A percentile compares a stretch with the other conserved stretches of the same genome.
Conservation (phyloP, 805 yeast genomes). For the Soucietia sequanensis region DNA sequence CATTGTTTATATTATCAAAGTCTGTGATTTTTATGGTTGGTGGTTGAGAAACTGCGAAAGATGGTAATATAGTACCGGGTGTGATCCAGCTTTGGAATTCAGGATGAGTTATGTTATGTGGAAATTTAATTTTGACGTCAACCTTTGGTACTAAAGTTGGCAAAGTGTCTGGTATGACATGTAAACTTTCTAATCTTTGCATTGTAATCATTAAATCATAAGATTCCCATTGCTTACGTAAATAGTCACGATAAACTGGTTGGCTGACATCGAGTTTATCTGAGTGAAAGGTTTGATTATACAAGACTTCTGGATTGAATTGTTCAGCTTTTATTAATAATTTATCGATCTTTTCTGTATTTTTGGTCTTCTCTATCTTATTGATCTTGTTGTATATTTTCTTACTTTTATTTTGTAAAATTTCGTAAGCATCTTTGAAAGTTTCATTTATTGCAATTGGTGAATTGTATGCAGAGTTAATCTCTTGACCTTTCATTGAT, state of each 20-base stretch:
- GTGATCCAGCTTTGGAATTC: slow-evolving; percentile 66
- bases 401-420: slow-evolving; percentile 51
- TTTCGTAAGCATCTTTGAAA: slow-evolving; percentile 64
- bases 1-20: slow-evolving; percentile 47
- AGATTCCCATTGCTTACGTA: slow-evolving; percentile 69
- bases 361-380: slow-evolving; percentile 21
- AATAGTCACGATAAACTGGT: slow-evolving; percentile 76
- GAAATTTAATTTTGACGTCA: slow-evolving; percentile 72
- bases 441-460: slow-evolving; percentile 72
- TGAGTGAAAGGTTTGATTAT: slow-evolving; percentile 52
- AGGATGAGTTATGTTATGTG: slow-evolving; percentile 50
- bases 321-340: slow-evolving; percentile 62
- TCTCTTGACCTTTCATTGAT: slow-evolving; percentile 43
- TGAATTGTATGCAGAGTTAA: slow-evolving; percentile 55
- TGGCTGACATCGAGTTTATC: slow-evolving; percentile 59
- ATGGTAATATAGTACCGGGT: slow-evolving; percentile 76
- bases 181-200: slow-evolving; percentile 87
- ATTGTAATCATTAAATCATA: slow-evolving; percentile 73
- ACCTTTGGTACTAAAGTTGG: slow-evolving; percentile 83
- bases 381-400: slow-evolving; percentile 35
- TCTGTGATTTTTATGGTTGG: slow-evolving; percentile 80
- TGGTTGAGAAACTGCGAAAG: slow-evolving; percentile 68
- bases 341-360: slow-evolving; percentile 16
- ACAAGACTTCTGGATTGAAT: slow-evolving; percentile 81
- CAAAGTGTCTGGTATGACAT: slow-evolving; percentile 89